Evolutionary conservation across 1,284 basidiomycete species (phyloP), one percentile per base, ranked within the genome.

Genomic region (Ganoderma sp.): DNA sequence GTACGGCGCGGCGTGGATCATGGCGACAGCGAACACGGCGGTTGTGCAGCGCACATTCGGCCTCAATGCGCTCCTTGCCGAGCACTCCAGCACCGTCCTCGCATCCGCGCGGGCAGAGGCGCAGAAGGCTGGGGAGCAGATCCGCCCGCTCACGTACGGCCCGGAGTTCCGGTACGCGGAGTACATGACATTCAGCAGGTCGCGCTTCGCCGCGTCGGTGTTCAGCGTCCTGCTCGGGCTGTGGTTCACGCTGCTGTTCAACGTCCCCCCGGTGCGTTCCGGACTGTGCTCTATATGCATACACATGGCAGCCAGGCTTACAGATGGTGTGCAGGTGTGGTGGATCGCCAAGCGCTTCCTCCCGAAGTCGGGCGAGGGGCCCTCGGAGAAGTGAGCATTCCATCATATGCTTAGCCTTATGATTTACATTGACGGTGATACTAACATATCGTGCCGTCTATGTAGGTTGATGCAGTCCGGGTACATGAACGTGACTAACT

Each of bases 11-110:
- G 82, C 86, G 70, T 93, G 85, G 78, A 74, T 90, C 56, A 93
- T 96, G 88, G 79, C 82, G 15, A 70, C 81, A 1, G 75, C 84
- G 59, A 94, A 97, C 76, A 82, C 84, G 42, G 81, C 88, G 22
- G 79, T 95, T 41, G 92, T 96, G 45, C 89, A 94, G 71, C 88
- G 95, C 65, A 90, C 93, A 28, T 93, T 90, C 83, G 93, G 90
- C 14, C 82, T 97, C 39, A 84, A 89, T 61, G 85, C 91, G 68
- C 72, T 81, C 74, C 43, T 68, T 10, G 57, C 71, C 22, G 39
- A 60, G 7, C n/a, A 60, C 22, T 60, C 58, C 10, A 41, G 12
- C 41, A 25, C 41, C 9, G 8, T 60, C 17, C 58, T 60, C 39
- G 15, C 58, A 3, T 48, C 48, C 19, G 41, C 48, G 32, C 37